Evolutionary conservation across 1,284 basidiomycete genomes (phyloP), one percentile per base, ranked within the genome.

Genomic region (Papiliotrema flavescens): DNA sequence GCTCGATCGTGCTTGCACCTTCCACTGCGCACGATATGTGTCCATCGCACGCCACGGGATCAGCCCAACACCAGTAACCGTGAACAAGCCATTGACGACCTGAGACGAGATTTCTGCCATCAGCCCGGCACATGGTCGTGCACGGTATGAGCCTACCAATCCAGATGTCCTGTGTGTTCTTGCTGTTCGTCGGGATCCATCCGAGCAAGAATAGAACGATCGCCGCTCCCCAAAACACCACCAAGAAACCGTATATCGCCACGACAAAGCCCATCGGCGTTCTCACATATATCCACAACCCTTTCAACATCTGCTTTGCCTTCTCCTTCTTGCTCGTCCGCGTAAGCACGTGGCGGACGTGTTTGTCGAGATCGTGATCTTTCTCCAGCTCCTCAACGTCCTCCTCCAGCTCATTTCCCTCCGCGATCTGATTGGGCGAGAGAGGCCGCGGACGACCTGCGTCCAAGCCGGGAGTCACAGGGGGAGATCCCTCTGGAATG

Each of bases 241-340:
- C 83, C 34, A 84, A 70, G 68, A 92, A 88, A 0, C 89, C 89
- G 73, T 92, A 93, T 17, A 92, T 83, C 4, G 83, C 87, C 0
- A 84, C 83, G 43, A 90, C 76, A 24, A 67, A 84, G 67, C 89
- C 90, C 62, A 79, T 73, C 1, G 79, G 79, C 42, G 90, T 93
- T 77, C 88, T 90, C 56, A 91, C 73, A 66, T 89, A 93, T 1
- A 85, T 82, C 88, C 89, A 90, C 2, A 92, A 78, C 6, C 90
- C 89, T 60, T 80, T 79, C 65, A 88, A 74, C 0, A 81, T 84
- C 11, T 85, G 79, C 51, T 82, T 80, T 47, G 84, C 76, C 69
- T 83, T 85, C 28, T 84, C 83, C 34, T 83, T 82, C 57, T 84
- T 83, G 23, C 80, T 80, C 34, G 54, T 34, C 7, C 51, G 48